Conservation (phyloP, 495 filamentous ascomycete genomes). For the Aspergillus incahuasiensis region DNA sequence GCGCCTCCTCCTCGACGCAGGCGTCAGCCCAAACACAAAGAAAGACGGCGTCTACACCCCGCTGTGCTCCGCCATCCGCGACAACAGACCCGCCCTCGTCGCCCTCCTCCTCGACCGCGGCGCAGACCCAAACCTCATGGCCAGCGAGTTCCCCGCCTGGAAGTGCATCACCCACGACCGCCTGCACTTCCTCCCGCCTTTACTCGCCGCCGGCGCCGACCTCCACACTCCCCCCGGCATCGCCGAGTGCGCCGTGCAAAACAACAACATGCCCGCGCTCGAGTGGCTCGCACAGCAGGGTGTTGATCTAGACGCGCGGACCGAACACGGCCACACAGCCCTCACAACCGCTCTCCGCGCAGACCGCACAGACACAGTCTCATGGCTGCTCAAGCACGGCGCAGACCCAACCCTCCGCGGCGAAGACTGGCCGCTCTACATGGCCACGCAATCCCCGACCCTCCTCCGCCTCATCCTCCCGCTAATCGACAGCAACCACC, state of each 20-base stretch:
- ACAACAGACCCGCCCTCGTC: constrained; percentile 48
- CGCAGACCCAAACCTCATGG: constrained; percentile 49
- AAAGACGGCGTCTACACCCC: constrained; percentile 56
- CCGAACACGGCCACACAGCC: no score
- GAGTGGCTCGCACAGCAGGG: no score
- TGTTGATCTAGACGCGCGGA: no score
- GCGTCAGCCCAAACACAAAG: constrained; percentile 47
- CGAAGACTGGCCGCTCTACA: constrained; percentile 52
- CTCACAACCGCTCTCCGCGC: no score
- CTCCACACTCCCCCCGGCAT: constrained; percentile 49
- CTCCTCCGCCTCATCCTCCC: constrained; percentile 45
- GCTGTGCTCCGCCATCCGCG: constrained; percentile 52
- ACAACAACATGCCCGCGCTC: constrained; percentile 29
- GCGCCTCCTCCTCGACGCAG: constrained; percentile 41
- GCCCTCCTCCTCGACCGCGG: constrained; percentile 43
- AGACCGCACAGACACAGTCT: constrained; percentile 30
- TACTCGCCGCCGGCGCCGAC: constrained; percentile 49
- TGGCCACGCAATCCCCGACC: constrained; percentile 44
- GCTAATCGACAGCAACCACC: no score
- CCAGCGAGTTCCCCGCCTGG: constrained; percentile 51
- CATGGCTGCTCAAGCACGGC: constrained; percentile 42
- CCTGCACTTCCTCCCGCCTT: constrained; percentile 41
- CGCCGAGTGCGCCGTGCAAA: constrained; percentile 49
- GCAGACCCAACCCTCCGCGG: constrained; percentile 49
- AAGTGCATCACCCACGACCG: constrained; percentile 54